Percentiles rank a stretch among this genome's conserved stretches.
phyloP scores from a whole-genome alignment of 257 asterid species.

The Nicotiana obtusifolia region DNA sequence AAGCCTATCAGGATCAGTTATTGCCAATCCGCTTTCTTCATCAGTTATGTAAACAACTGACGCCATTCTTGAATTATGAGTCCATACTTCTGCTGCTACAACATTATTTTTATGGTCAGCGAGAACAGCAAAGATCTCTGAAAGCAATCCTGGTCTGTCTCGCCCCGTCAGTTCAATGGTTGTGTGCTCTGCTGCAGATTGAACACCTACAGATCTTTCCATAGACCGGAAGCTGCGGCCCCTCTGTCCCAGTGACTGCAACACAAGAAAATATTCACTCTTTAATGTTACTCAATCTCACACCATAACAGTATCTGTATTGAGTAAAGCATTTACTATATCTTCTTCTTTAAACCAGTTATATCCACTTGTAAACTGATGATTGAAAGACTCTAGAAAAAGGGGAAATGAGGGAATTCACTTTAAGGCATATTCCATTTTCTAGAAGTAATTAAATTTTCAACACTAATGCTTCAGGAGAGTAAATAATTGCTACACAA shows the following conservation, averaged over 20 bases:
- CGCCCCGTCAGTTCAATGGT: conserved; percentile 68
- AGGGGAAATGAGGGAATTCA: background rate
- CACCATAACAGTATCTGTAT: background rate
- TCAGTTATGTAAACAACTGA: conserved; percentile 71
- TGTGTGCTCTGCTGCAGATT: conserved; percentile 52
- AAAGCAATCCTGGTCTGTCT: conserved; percentile 84
- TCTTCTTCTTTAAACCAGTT: background rate
- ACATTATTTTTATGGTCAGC: conserved; percentile 69
- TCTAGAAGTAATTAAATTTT: too few relatives aligned
- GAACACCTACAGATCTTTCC: conserved; percentile 63
- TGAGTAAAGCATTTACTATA: background rate
- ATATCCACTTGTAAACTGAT: background rate
- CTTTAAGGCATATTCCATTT: too few relatives aligned
- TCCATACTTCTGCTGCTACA: conserved; percentile 90
- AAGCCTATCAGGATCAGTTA: conserved; percentile 55
- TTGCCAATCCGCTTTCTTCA: conserved; percentile 44
- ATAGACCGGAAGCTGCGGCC: conserved; percentile 43
- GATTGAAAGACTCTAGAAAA: background rate
- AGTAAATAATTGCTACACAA: background rate
- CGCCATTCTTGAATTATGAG: conserved; percentile 87
- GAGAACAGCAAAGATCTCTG: conserved; percentile 78
- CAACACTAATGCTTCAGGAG: too few relatives aligned
- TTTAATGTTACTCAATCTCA: background rate
- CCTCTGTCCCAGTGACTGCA: conserved; percentile 56
- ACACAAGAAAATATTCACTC: background rate